A percentile compares a stretch with the other conserved stretches of the same genome.
phyloP scores from a whole-genome alignment of 2,329 filamentous ascomycete species.

The Zasmidium angulare region DNA sequence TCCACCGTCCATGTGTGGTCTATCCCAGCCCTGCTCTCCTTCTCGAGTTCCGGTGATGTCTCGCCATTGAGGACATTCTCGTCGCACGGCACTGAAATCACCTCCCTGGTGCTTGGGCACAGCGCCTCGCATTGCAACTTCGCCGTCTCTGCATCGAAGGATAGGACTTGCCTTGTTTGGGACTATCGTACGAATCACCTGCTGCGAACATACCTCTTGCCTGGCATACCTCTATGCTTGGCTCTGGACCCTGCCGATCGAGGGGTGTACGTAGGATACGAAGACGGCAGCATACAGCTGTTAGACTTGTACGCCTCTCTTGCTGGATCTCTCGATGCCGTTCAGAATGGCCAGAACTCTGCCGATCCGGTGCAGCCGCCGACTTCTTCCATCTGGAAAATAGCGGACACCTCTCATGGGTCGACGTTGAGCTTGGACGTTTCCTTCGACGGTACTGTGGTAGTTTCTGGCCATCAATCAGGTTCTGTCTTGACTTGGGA shows the following conservation, averaged over 20 bases:
- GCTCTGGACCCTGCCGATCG: slow-evolving; percentile 79
- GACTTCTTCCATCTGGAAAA: slow-evolving; percentile 34
- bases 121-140: slow-evolving; percentile 74
- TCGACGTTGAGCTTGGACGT: slow-evolving; percentile 67
- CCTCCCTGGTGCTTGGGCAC: slow-evolving; percentile 61
- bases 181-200: slow-evolving; percentile 78
- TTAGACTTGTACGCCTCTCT: slow-evolving; percentile 65
- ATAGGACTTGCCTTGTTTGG: slow-evolving; percentile 90
- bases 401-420: slow-evolving; percentile 55
- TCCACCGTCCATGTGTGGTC: slow-evolving; percentile 93
- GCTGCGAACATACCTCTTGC: slow-evolving; percentile 79
- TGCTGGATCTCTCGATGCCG: slow-evolving; percentile 13
- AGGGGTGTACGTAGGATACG: slow-evolving; percentile 76
- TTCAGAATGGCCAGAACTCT: slow-evolving; percentile 22
- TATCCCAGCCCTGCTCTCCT: slow-evolving; percentile 69
- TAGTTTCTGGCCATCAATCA: slow-evolving; percentile 77
- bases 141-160: slow-evolving; percentile 77
- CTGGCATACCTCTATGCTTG: slow-evolving; percentile 69
- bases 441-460: slow-evolving; percentile 76
- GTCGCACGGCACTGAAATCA: slow-evolving; percentile 74
- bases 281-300: slow-evolving; percentile 76
- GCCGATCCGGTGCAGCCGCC: slow-evolving; percentile 41
- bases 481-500: slow-evolving; percentile 83
- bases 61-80: slow-evolving; percentile 77
- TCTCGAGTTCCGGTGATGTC: slow-evolving; percentile 55